Evolutionary conservation across 345 rosid genomes (phyloP), one percentile per base, ranked within the genome.

Genomic region (Mangifera indica): DNA sequence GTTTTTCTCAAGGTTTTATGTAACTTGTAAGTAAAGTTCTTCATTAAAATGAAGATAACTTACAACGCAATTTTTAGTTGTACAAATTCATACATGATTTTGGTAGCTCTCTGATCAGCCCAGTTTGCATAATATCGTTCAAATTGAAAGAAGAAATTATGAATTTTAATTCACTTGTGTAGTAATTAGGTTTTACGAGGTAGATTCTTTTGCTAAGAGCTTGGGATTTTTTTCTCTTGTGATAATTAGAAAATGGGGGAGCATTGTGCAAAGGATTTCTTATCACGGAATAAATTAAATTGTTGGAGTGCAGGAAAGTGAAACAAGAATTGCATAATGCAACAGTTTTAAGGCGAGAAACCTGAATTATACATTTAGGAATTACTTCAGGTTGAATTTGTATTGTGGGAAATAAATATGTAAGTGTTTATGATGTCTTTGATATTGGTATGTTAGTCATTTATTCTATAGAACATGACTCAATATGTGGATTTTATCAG

Each of bases 401-500:
- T 24, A 14, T 22, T 63, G 2, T 13, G 44, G 44, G n/a, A 11
- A 73, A 65, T 48, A 56, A 55, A 20, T 24, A 29, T 13, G 7
- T 22, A 25, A 42, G 37, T 61, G 57, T 49, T 45, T 20, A 17
- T 46, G 64, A 3, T 44, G 21, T 25, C 57, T 59, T 24, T 72
- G 18, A 32, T 54, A 44, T 18, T 26, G 8, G 8, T 15, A 3
- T n/a, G 7, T 7, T 34, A 58, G 34, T 57, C 32, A 32, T 40
- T 59, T 29, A 20, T 14, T 40, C 20, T 49, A 10, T 57, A 60
- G 25, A 15, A 53, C 48, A 34, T 66, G 22, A 59, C 71, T 24
- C 24, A 17, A 34, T 69, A 63, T 80, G 75, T 74, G 71, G 75
- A 45, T 75, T 40, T 3, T 83, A 58, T 60, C 79, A 94, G 98